phyloP scores from a whole-genome alignment of 1,284 basidiomycete species.

The Rhodotorula sp. region DNA sequence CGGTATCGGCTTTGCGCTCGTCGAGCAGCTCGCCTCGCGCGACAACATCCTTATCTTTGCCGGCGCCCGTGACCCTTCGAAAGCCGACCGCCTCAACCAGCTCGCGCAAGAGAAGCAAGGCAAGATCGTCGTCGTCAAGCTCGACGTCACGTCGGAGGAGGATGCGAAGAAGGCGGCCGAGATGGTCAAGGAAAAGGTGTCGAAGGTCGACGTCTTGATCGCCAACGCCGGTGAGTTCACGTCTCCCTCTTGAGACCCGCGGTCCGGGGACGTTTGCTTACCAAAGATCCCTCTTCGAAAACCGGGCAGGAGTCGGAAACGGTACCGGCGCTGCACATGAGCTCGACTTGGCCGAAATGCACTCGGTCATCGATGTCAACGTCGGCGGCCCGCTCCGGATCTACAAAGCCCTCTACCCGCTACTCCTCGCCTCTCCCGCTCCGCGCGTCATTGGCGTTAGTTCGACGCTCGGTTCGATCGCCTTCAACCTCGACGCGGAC shows the following conservation, averaged over 20 bases:
- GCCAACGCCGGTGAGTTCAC: conserved; percentile 26
- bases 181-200: conserved; percentile 15
- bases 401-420: conserved; percentile 21
- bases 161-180: conserved; percentile 12
- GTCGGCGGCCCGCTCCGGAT: conserved; percentile 20
- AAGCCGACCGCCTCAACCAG: conserved; percentile 5
- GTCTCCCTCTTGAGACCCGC: not conserved
- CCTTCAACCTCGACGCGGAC: not conserved
- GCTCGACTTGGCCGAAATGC: not conserved
- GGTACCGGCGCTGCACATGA: not conserved
- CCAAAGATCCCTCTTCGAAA: not conserved
- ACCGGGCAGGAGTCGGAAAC: conserved; percentile 11
- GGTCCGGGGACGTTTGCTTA: too few relatives aligned
- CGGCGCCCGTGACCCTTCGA: conserved; percentile 34
- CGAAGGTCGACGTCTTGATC: conserved; percentile 25
- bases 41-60: conserved; percentile 39
- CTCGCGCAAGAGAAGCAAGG: not conserved
- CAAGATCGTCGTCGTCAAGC: conserved; percentile 24
- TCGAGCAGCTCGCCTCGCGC: conserved; percentile 25
- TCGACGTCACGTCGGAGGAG: conserved; percentile 10
- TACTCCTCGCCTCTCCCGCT: conserved; percentile 9
- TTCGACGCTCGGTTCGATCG: conserved; percentile 5
- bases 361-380: conserved; percentile 23
- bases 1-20: conserved; percentile 37
- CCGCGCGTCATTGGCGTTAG: conserved; percentile 25